Base-by-base conservation (phyloP, 2,329 filamentous ascomycete species). In the Talaromyces islandicus region DNA sequence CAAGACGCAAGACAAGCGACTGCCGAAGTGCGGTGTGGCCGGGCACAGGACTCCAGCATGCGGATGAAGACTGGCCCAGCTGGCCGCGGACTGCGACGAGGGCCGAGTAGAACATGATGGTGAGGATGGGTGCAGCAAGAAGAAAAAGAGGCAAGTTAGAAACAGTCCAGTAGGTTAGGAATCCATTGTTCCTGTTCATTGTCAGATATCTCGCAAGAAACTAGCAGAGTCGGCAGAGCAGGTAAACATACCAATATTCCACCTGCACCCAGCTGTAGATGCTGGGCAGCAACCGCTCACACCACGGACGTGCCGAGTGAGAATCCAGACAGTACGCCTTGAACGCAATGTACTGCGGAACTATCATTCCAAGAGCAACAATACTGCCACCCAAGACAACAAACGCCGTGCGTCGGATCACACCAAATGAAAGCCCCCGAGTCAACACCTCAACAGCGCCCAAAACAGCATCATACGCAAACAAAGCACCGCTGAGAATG, bases 251-350 rank as follows among this genome's bases (percentile, higher is more conserved):
- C 92, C 94, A 99, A 75, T 99, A 97, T 68, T 90, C 81, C 52
- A 82, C 81, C 71, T 99, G 94, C 2, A 97, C 93, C 80, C 89
- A 97, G 0, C 86, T 83, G 75, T 96, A 97, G 62, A 99, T 92
- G 71, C 91, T 96, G 4, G 94, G 94, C 12, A 92, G 64, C n/a
- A 76, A 72, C 19, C 78, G 81, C 21, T 74, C 71, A 72, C 94
- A 99, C 94, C 94, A 99, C 4, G 86, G 83, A 60, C 90, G 79
- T 58, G 78, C 62, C 43, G 68, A 32, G 29, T 60, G 19, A 21
- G 69, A 60, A 50, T 70, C 29, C 14, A 70, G 64, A 66, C 91
- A 96, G 72, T 88, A 97, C 46, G 85, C 82, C 56, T 73, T 71
- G 74, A 91, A 97, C 2, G 92, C 92, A 38, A 89, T 67, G 54